Percentiles rank a stretch among this genome's conserved stretches.
phyloP scores from a whole-genome alignment of 2,329 filamentous ascomycete species.

The Grosmannia serpens region DNA sequence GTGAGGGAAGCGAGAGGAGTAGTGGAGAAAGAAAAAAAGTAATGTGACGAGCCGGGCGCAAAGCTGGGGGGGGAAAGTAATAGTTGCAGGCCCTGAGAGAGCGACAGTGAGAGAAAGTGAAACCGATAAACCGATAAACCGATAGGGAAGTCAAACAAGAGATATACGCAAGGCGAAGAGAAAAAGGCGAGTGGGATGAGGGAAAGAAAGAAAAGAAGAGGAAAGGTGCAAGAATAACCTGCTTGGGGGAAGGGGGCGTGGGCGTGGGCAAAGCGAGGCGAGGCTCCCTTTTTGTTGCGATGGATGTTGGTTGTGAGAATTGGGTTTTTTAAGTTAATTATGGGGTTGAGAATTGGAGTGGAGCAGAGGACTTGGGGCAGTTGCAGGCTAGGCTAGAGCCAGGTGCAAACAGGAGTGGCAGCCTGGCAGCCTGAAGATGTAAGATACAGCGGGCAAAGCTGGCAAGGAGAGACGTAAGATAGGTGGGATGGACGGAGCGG shows the following conservation, averaged over 20 bases:
- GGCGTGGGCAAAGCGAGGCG: slow-evolving; percentile 5
- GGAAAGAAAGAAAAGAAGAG: not conserved
- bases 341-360: slow-evolving; percentile 9
- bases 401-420: not conserved
- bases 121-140: too few species aligned
- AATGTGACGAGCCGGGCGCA: not conserved
- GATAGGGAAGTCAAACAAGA: not conserved
- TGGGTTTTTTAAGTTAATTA: slow-evolving; percentile 11
- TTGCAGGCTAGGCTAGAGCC: not conserved
- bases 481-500: not conserved
- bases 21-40: not conserved
- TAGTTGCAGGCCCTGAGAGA: not conserved
- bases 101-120: not conserved
- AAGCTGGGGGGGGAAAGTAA: not conserved
- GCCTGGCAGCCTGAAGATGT: not conserved
- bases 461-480: not conserved
- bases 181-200: not conserved
- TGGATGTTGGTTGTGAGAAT: slow-evolving; percentile 6
- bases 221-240: slow-evolving; percentile 7
- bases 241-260: slow-evolving; percentile 1
- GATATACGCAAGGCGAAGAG: not conserved
- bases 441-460: too few species aligned
- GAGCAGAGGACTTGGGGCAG: not conserved
- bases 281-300: slow-evolving; percentile 11
- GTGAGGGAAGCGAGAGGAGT: not conserved